Evolutionary conservation across 495 filamentous ascomycete genomes (phyloP).

Genomic region (Thermochaetoides thermophila): DNA sequence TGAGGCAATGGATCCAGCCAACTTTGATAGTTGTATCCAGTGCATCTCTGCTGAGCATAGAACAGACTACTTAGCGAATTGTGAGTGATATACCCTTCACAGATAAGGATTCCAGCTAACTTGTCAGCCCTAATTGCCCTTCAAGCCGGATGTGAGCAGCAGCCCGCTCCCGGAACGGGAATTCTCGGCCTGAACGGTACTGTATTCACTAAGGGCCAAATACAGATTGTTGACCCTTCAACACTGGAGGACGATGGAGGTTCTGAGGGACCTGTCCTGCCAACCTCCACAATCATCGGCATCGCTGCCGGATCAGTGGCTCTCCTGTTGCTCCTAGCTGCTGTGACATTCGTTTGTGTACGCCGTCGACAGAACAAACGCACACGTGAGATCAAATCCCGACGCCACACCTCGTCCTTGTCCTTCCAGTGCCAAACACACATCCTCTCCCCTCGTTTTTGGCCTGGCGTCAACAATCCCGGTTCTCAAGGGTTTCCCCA

Average conservation of each 20-base stretch:
- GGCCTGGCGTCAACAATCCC: conserved; percentile 15
- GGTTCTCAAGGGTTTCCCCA: too few relatives aligned
- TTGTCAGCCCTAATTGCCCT: conserved; percentile 21
- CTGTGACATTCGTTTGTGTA: conserved; percentile 20
- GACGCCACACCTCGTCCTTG: conserved; percentile 25
- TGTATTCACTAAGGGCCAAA: conserved; percentile 26
- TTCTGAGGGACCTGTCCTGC: conserved; percentile 6
- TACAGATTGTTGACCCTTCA: conserved; percentile 28
- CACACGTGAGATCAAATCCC: conserved; percentile 16
- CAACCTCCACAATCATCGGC: conserved; percentile 22
- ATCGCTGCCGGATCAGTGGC: conserved; percentile 24
- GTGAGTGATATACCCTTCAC: conserved; percentile 7
- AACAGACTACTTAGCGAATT: conserved; percentile 27
- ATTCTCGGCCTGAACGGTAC: conserved; percentile 31
- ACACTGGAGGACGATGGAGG: conserved; percentile 6
- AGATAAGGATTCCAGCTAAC: too few relatives aligned
- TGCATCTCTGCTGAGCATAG: conserved; percentile 26
- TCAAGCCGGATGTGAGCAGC: conserved; percentile 33
- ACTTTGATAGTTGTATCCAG: conserved; percentile 19
- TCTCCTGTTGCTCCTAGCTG: conserved; percentile 18
- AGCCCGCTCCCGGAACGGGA: conserved; percentile 25
- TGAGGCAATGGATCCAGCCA: conserved; percentile 9
- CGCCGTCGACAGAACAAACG: conserved; percentile 26
- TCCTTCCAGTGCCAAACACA: conserved; percentile 37
- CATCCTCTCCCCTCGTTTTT: conserved; percentile 25